Evolutionary conservation across 352 stramenopile genomes (phyloP), one percentile per base, ranked within the genome.

Genomic region (Phytophthora foliorum): DNA sequence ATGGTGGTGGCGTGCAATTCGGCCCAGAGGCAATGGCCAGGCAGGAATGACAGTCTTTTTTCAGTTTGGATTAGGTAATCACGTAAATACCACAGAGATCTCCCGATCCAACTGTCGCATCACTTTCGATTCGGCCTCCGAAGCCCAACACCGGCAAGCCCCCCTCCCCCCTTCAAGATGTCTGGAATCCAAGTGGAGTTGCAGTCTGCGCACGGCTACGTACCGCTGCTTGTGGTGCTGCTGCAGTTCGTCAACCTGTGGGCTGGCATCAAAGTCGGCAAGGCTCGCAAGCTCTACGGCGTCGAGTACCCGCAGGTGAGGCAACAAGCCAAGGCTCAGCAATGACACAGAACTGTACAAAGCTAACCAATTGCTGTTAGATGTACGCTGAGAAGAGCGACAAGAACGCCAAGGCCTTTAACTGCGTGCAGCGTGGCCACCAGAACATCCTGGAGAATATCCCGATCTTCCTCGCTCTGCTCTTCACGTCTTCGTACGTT

Each of bases 371-470:
- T 65, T 29, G 11, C n/a, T 57, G 13, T 57, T 36, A 94, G 78
- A 92, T 97, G 75, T 97, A 97, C 72, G 91, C 89, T 0, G 88
- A 98, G 58, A 75, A 95, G 70, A 89, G 72, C 55, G 88, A 94
- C 65, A 95, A 97, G 75, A 88, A 98, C 66, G 91, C 82, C 54
- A 94, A 85, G 63, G 88, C 80, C 3, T 88, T 98, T 74, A 98
- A 98, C 81, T 97, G 90, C 57, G 76, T 98, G 56, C 94, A 98
- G 74, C 82, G 94, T 45, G 88, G 82, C 24, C 93, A 98, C 80
- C 94, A 98, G 75, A 95, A 98, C 68, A 72, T 97, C 44, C 77
- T 98, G 41, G 93, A 98, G 77, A 97, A 95, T 54, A 82, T 93
- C 46, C 87, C 90, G 2, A 55, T 82, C 1, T 94, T 90, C 54